Base-by-base conservation (phyloP, 2,329 filamentous ascomycete species). In the Pseudogymnoascus sp. region DNA sequence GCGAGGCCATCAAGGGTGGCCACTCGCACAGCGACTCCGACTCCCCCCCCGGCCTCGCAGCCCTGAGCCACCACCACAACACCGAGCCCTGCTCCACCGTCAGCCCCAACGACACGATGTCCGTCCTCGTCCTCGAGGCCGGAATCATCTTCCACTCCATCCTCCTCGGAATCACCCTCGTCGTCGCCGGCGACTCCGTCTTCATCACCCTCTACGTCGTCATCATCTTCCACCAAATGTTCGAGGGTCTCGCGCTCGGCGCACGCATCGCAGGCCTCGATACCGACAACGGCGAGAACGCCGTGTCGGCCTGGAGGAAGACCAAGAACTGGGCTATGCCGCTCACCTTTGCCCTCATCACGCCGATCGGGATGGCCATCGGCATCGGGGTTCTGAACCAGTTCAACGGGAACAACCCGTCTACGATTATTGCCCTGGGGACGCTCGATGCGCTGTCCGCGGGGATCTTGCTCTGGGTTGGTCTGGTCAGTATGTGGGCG, bases 351-450 rank as follows among this genome's bases (percentile, higher is more conserved):
- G 82, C 87, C 0, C 76, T 91, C 26, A 85, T 90, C 62, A 93
- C 89, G 0, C 89, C 89, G 0, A 77, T 91, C 31, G 90, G 89
- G 10, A 93, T 93, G 89, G 88, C 86, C 0, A 91, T 93, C 65
- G 89, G 90, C 0, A 86, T 91, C 35, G 88, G 87, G 2, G 87
- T 89, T 3, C 75, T 92, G 29, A 76, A 86, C 38, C 73, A 79
- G 7, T 92, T 91, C 76, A 92, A 93, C 69, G 89, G 88, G 3
- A 91, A 89, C 68, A 82, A 90, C 68, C 81, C 79, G 2, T 79
- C 80, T 1, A 92, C 89, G 0, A 78, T 91, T 42, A 74, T 92
- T 47, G 86, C 88, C 2, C 84, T 92, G 37, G 89, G 88, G 0
- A 90, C 88, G 0, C 78, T 93, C 1, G 86, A 93, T 72, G 87